phyloP scores from a whole-genome alignment of 176 grass and related monocot genomes.

The Oryza nivara region DNA sequence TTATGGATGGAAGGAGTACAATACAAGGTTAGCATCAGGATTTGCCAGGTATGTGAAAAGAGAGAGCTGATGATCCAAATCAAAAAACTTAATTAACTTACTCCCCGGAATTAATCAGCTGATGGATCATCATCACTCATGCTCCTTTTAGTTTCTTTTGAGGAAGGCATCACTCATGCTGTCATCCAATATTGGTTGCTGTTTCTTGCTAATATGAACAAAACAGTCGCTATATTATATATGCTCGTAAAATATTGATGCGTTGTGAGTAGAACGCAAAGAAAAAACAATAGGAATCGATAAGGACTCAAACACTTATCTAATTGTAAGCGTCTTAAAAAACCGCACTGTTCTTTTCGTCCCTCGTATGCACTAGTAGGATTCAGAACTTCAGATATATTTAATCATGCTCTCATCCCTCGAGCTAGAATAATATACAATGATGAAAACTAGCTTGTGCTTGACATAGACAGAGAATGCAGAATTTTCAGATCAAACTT shows the following conservation, averaged over 20 bases:
- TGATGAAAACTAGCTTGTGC: not conserved
- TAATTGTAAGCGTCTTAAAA: not conserved
- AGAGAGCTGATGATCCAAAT: not conserved
- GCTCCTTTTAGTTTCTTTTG: too few relatives aligned
- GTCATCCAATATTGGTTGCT: not conserved
- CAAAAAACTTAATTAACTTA: not conserved
- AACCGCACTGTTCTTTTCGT: not conserved
- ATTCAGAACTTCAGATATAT: not conserved
- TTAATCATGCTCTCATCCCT: not conserved
- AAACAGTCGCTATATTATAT: not conserved
- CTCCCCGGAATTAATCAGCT: not conserved
- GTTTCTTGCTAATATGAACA: not conserved
- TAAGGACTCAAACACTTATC: not conserved
- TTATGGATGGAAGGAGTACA: too few relatives aligned
- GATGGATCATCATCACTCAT: not conserved
- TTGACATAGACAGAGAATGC: conserved; percentile 6
- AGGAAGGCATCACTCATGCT: not conserved
- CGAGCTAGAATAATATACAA: conserved; percentile 4
- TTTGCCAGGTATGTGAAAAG: not conserved
- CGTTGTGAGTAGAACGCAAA: not conserved
- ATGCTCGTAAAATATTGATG: not conserved
- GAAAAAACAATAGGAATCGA: not conserved
- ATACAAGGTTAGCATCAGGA: not conserved
- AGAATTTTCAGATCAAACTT: not conserved
- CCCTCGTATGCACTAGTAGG: not conserved